A percentile compares a stretch with the other conserved stretches of the same genome.
phyloP scores from a whole-genome alignment of 257 asterid species.

The Capsicum chinense region DNA sequence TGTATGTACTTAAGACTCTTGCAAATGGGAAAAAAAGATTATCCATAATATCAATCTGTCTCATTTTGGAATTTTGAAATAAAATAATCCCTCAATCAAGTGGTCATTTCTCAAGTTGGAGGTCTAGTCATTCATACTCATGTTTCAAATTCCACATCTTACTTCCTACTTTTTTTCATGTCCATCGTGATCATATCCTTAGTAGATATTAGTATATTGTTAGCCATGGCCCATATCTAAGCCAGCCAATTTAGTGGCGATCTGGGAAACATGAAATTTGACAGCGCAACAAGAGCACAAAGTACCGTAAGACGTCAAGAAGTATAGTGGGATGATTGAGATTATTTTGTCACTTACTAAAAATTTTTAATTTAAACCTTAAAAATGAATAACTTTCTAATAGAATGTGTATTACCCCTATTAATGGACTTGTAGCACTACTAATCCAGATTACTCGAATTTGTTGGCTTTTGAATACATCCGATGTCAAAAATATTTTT shows the following conservation, averaged over 20 bases:
- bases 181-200: slow-evolving; percentile 26
- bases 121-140: slow-evolving; percentile 46
- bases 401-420: not conserved
- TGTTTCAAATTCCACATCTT: not conserved
- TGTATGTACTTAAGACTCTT: slow-evolving; percentile 16
- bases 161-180: not conserved
- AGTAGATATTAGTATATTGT: not conserved
- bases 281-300: not conserved
- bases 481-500: not conserved
- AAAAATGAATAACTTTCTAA: too few species aligned
- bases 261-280: not conserved
- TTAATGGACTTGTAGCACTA: not conserved
- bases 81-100: not conserved
- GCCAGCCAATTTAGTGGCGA: not conserved
- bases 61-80: slow-evolving; percentile 17
- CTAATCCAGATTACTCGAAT: not conserved
- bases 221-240: not conserved
- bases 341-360: too few species aligned
- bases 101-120: slow-evolving; percentile 36
- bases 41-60: slow-evolving; percentile 4
- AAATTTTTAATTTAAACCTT: too few species aligned
- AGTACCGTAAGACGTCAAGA: not conserved
- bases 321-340: not conserved
- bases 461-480: not conserved
- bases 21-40: slow-evolving; percentile 11